Percentiles rank a stretch among this genome's conserved stretches.
These are phyloP conservation scores for Falciphora oryzae DNA, from an alignment of 2,329 filamentous ascomycete species.

Conservation along the genomic window DNA sequence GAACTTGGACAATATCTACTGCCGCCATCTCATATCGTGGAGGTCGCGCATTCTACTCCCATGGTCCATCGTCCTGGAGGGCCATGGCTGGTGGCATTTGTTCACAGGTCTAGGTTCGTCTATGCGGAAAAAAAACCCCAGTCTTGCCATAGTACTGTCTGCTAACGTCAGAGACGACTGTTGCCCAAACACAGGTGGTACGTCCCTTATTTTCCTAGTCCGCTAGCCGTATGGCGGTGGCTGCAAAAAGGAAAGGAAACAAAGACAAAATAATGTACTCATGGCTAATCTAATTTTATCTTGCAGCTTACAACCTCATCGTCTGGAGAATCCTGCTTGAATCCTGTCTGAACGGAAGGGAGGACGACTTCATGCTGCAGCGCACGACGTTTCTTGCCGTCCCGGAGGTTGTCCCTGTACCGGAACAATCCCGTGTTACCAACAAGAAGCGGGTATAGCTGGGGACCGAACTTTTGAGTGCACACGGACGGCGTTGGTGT, in stretches of 20 bases:
- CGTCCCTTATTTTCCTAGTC: not conserved
- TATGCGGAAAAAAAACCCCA: not conserved
- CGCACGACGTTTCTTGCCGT: slow-evolving; percentile 53
- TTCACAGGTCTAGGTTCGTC: slow-evolving; percentile 61
- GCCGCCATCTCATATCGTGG: slow-evolving; percentile 57
- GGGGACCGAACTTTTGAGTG: not conserved
- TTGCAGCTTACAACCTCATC: slow-evolving; percentile 70
- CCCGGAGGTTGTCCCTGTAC: slow-evolving; percentile 36
- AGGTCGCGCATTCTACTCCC: slow-evolving; percentile 66
- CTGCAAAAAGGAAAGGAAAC: too few relatives aligned
- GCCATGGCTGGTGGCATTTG: slow-evolving; percentile 61
- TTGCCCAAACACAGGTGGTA: not conserved
- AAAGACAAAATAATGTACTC: too few relatives aligned
- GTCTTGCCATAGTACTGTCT: not conserved
- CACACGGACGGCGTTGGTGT: not conserved
- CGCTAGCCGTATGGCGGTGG: too few relatives aligned
- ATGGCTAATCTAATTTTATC: slow-evolving; percentile 1
- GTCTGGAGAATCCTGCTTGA: slow-evolving; percentile 79
- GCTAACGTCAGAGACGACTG: not conserved
- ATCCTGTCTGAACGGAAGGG: slow-evolving; percentile 66
- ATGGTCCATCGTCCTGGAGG: slow-evolving; percentile 67
- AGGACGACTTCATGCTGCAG: slow-evolving; percentile 63
- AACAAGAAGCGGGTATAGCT: not conserved
- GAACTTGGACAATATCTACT: slow-evolving; percentile 75
- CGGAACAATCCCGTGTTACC: not conserved